These are phyloP conservation scores for Saccharomycodes ludwigii DNA, from an alignment of 805 yeast species.

Conservation along the genomic window DNA sequence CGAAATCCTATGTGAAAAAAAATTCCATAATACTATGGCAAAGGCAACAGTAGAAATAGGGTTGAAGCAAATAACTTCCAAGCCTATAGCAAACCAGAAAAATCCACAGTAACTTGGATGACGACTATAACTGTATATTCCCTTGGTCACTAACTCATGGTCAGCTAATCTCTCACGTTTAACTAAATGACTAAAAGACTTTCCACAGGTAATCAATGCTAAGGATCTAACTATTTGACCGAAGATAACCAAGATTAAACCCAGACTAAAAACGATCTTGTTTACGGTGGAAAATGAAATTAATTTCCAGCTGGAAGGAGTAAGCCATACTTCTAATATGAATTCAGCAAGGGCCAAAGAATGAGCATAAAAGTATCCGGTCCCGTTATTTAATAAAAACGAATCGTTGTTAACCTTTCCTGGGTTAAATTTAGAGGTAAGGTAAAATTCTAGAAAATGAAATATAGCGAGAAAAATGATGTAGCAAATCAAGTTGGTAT, in stretches of 20 bases:
- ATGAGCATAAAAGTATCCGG: slow-evolving; percentile 47
- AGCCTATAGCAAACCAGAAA: slow-evolving; percentile 87
- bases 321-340: slow-evolving; percentile 27
- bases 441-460: slow-evolving; percentile 72
- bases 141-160: slow-evolving; percentile 62
- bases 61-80: slow-evolving; percentile 62
- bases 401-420: slow-evolving; percentile 58
- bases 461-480: slow-evolving; percentile 43
- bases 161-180: slow-evolving; percentile 36
- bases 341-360: slow-evolving; percentile 39
- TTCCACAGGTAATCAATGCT: slow-evolving; percentile 84
- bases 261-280: slow-evolving; percentile 24
- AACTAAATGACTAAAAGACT: slow-evolving; percentile 74
- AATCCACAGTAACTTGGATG: slow-evolving; percentile 93
- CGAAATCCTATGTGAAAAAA: slow-evolving; percentile 55
- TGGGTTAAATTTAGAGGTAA: slow-evolving; percentile 66
- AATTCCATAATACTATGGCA: slow-evolving; percentile 44
- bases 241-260: slow-evolving; percentile 31
- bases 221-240: slow-evolving; percentile 63
- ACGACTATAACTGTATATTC: slow-evolving; percentile 53
- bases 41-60: slow-evolving; percentile 47
- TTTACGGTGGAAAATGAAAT: slow-evolving; percentile 3
- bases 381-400: slow-evolving; percentile 53
- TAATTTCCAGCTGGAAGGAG: slow-evolving; percentile 26
- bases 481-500: slow-evolving; percentile 34